Evolutionary conservation across 2,329 filamentous ascomycete genomes (phyloP).

Genomic region (Allantophomopsis cytisporea): DNA sequence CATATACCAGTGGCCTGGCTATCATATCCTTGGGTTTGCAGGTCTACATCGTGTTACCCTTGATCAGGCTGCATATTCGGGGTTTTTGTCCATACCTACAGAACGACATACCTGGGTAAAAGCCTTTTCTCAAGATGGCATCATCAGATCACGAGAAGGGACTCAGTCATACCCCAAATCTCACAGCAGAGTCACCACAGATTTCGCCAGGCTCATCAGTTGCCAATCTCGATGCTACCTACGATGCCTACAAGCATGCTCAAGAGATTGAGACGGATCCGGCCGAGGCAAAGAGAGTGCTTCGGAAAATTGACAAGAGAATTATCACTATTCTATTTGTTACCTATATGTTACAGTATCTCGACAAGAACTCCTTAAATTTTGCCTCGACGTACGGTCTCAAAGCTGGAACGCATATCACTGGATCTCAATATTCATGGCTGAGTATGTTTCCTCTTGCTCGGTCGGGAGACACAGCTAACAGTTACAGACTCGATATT

Average conservation of each 20-base stretch:
- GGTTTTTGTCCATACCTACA: too few relatives aligned
- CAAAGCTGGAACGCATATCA: slow-evolving; percentile 22
- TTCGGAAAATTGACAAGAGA: slow-evolving; percentile 40
- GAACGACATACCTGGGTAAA: too few relatives aligned
- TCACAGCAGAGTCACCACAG: slow-evolving; percentile 1
- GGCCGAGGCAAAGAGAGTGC: slow-evolving; percentile 20
- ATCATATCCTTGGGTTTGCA: too few relatives aligned
- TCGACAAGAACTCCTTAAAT: slow-evolving; percentile 10
- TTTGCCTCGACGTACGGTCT: slow-evolving; percentile 31
- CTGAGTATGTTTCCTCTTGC: slow-evolving; percentile 14
- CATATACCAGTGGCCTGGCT: too few relatives aligned
- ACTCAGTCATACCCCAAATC: not conserved
- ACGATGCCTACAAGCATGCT: slow-evolving; percentile 20
- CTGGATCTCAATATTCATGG: slow-evolving; percentile 29
- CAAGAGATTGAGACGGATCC: slow-evolving; percentile 12
- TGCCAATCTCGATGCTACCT: slow-evolving; percentile 20
- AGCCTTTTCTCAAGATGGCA: too few relatives aligned
- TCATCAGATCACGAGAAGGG: slow-evolving; percentile 6
- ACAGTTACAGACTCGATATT: slow-evolving; percentile 27
- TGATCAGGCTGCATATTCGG: too few relatives aligned
- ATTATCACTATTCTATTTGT: slow-evolving; percentile 42
- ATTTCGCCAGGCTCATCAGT: slow-evolving; percentile 7
- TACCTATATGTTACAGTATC: slow-evolving; percentile 28
- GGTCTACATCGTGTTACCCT: too few relatives aligned
- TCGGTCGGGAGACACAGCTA: not conserved